Percentiles rank a stretch among this genome's conserved stretches.
Evolutionary conservation across 177 flowering plant genomes (phyloP).

Genomic region (Vitis hybrid): DNA sequence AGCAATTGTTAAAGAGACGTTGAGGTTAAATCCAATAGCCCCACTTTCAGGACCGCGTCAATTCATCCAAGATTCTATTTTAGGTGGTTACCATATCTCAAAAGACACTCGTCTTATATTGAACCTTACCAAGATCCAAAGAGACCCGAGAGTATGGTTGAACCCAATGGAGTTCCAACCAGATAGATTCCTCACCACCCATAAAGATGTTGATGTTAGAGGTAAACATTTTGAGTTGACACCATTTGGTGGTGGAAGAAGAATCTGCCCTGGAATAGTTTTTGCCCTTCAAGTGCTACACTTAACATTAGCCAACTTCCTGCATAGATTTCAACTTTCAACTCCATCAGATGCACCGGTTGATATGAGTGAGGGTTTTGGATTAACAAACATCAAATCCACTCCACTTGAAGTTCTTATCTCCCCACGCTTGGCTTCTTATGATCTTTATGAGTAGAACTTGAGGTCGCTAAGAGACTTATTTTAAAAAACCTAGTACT

Average conservation of each 20-base stretch:
- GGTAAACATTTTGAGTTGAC: conserved; percentile 14
- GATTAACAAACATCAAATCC: too few species aligned
- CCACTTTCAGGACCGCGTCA: background rate
- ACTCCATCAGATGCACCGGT: too few species aligned
- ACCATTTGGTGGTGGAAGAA: conserved; percentile 7
- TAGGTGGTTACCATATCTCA: conserved; percentile 6
- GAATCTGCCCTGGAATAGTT: background rate
- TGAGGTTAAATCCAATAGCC: background rate
- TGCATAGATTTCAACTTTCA: too few species aligned
- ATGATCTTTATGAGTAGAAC: too few species aligned
- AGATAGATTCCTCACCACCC: conserved; percentile 17
- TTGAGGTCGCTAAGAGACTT: too few species aligned
- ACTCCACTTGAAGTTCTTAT: too few species aligned
- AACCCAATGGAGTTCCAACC: conserved; percentile 17
- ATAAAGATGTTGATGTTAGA: conserved; percentile 16
- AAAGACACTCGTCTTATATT: conserved; percentile 13
- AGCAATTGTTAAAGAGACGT: background rate
- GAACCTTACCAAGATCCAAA: conserved; percentile 19
- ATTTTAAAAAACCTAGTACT: too few species aligned
- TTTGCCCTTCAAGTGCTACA: conserved; percentile 5
- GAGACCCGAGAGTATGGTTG: conserved; percentile 14
- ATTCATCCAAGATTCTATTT: background rate
- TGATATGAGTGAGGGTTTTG: too few species aligned
- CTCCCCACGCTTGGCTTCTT: too few species aligned
- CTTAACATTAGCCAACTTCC: background rate